Evolutionary conservation across 345 rosid genomes (phyloP).

Genomic region (Erodium maritimum): DNA sequence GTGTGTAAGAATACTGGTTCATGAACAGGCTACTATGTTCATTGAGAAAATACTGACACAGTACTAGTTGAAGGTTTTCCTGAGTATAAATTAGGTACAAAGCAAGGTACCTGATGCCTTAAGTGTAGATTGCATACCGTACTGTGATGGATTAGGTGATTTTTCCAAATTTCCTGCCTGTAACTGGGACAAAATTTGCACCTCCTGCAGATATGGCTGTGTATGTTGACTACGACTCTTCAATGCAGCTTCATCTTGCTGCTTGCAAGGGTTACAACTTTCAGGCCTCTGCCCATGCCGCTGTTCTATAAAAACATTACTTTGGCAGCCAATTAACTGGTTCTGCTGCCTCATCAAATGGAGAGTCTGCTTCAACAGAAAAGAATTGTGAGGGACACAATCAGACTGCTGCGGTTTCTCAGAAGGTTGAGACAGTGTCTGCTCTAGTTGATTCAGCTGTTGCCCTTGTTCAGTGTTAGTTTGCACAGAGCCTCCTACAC

Average conservation of each 20-base stretch:
- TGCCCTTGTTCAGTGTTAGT: not conserved
- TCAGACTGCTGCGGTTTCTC: not conserved
- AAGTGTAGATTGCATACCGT: not conserved
- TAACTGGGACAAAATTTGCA: too few relatives aligned
- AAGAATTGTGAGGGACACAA: not conserved
- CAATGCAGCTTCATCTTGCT: not conserved
- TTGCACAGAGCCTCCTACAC: not conserved
- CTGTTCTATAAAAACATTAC: not conserved
- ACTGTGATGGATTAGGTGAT: not conserved
- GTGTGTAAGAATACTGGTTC: not conserved
- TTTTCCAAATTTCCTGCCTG: not conserved
- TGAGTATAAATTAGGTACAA: too few relatives aligned
- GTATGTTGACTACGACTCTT: not conserved
- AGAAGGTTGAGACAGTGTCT: not conserved
- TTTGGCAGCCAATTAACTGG: not conserved
- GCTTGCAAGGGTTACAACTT: not conserved
- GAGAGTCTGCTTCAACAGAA: not conserved
- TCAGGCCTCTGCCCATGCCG: not conserved
- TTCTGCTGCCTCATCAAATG: not conserved
- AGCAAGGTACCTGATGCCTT: not conserved
- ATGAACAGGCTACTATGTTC: not conserved
- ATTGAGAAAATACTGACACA: not conserved
- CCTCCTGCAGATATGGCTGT: not conserved
- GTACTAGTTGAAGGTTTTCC: too few relatives aligned
- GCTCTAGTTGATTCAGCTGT: not conserved